These are phyloP conservation scores for Drechslera avenae DNA, from an alignment of 2,329 filamentous ascomycete genomes.

Conservation along the genomic window DNA sequence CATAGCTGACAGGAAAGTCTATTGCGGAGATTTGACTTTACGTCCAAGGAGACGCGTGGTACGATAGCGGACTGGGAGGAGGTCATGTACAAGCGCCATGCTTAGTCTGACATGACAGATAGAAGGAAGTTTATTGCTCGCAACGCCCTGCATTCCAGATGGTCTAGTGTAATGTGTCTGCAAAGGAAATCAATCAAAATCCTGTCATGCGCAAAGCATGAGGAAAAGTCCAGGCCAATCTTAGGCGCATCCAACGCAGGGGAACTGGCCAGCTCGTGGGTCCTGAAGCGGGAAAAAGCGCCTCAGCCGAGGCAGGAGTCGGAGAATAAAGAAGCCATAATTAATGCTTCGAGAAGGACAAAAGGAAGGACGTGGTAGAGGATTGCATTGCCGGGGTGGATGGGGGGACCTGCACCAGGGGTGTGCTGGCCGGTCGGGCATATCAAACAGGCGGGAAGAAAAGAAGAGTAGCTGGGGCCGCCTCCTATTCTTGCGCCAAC, in stretches of 20 bases:
- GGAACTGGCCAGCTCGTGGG: background rate
- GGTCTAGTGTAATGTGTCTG: background rate
- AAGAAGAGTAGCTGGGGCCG: constrained; percentile 1
- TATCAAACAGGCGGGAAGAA: constrained; percentile 5
- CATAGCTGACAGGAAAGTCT: background rate
- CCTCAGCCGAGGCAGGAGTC: constrained; percentile 25
- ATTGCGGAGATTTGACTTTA: background rate
- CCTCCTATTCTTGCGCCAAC: background rate
- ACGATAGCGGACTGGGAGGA: too few species aligned
- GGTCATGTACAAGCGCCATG: too few species aligned
- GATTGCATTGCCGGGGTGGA: background rate
- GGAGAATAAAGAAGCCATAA: constrained; percentile 8
- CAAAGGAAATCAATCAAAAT: background rate
- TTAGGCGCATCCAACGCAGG: constrained; percentile 4
- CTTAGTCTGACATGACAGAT: too few species aligned
- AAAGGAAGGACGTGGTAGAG: constrained; percentile 7
- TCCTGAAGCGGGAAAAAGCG: constrained; percentile 9
- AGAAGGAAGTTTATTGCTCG: too few species aligned
- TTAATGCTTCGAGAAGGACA: constrained; percentile 28
- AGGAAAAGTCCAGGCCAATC: constrained; percentile 3
- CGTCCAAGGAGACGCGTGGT: too few species aligned
- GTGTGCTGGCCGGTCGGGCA: background rate
- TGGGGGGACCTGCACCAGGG: constrained; percentile 6
- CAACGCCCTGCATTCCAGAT: too few species aligned
- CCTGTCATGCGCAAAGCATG: background rate